Evolutionary conservation across 2,329 filamentous ascomycete species (phyloP).

Genomic region (Esteya vermicola): DNA sequence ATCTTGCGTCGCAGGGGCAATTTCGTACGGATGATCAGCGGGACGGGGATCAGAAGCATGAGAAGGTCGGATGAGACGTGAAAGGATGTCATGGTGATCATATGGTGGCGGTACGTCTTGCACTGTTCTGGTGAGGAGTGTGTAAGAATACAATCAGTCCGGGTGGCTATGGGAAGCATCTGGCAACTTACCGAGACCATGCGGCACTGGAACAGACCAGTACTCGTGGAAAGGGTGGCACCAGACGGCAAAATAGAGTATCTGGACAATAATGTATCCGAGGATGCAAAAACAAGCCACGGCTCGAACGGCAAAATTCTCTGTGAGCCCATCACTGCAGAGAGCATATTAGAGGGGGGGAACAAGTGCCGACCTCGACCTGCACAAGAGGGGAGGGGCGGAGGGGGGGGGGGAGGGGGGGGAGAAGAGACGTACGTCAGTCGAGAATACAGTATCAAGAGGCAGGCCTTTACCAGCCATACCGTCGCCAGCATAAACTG

Average conservation of each 20-base stretch:
- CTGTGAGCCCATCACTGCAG: slow-evolving; percentile 10
- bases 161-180: background rate
- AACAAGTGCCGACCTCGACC: too few relatives aligned
- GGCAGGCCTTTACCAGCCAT: slow-evolving; percentile 38
- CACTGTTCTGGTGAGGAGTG: slow-evolving; percentile 20
- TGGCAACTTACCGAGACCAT: slow-evolving; percentile 12
- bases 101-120: slow-evolving; percentile 29
- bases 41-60: slow-evolving; percentile 29
- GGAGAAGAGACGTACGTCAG: slow-evolving; percentile 26
- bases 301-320: slow-evolving; percentile 19
- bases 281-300: slow-evolving; percentile 16
- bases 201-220: slow-evolving; percentile 30
- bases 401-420: background rate
- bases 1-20: slow-evolving; percentile 27
- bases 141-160: background rate
- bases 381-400: background rate
- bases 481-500: slow-evolving; percentile 34
- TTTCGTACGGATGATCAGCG: slow-evolving; percentile 25
- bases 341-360: background rate
- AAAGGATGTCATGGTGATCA: slow-evolving; percentile 31
- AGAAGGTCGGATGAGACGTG: slow-evolving; percentile 31
- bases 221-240: slow-evolving; percentile 36
- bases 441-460: slow-evolving; percentile 36
- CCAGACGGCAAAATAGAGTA: slow-evolving; percentile 24
- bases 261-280: slow-evolving; percentile 9